phyloP scores from a whole-genome alignment of 73 alveolate species.

The Stentor roeselii region DNA sequence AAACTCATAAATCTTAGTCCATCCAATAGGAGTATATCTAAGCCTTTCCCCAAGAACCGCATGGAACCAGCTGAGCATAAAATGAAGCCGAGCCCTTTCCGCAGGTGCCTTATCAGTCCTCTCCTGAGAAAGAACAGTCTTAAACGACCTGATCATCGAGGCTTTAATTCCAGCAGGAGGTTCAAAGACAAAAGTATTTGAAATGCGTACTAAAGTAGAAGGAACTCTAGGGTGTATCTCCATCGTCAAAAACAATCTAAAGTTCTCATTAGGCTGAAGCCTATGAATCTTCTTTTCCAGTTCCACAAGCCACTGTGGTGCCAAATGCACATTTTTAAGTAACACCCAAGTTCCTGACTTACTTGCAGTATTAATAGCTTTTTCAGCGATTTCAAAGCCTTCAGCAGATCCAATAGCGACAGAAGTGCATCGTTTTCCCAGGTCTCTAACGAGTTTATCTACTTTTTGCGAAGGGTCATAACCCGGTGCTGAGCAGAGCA shows the following conservation, averaged over 20 bases:
- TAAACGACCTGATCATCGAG: slow-evolving; percentile 62
- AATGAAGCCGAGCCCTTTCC: slow-evolving; percentile 96
- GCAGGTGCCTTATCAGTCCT: slow-evolving; percentile 94
- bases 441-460: slow-evolving; percentile 80
- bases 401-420: slow-evolving; percentile 99
- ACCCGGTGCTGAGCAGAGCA: slow-evolving; percentile 97
- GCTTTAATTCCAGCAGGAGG: slow-evolving; percentile 99
- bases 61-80: slow-evolving; percentile 98
- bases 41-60: slow-evolving; percentile 95
- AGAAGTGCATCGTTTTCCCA: slow-evolving; percentile 80
- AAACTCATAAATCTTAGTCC: slow-evolving; percentile 98
- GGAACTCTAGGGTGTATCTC: slow-evolving; percentile 99
- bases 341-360: slow-evolving; percentile 98
- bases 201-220: slow-evolving; percentile 90
- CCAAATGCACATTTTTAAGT: slow-evolving; percentile 98
- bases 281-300: slow-evolving; percentile 96
- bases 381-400: slow-evolving; percentile 93
- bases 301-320: slow-evolving; percentile 98
- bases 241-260: slow-evolving; percentile 99
- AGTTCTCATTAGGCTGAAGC: slow-evolving; percentile 89
- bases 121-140: slow-evolving; percentile 78
- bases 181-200: slow-evolving; percentile 96
- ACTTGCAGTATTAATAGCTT: slow-evolving; percentile 86
- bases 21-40: slow-evolving; percentile 97
- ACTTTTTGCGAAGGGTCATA: slow-evolving; percentile 93